Evolutionary conservation across 2,329 filamentous ascomycete species (phyloP).

Genomic region (Claviceps fusiformis): DNA sequence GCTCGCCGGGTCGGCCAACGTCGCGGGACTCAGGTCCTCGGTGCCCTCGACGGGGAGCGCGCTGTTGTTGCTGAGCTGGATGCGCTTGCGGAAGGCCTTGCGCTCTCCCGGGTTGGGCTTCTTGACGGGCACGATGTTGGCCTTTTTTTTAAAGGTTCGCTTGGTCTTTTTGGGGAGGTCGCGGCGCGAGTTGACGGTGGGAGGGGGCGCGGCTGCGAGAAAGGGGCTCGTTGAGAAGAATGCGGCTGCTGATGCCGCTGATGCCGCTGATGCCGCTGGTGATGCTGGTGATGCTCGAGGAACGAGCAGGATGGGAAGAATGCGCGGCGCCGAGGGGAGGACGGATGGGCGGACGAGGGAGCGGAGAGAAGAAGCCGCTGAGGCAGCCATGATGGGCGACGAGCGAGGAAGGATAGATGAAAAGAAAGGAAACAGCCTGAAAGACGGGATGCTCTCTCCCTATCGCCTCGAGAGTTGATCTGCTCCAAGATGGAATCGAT

Average conservation of each 20-base stretch:
- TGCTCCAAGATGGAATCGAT: no score
- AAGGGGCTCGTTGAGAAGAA: slow-evolving; percentile 26
- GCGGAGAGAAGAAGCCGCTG: slow-evolving; percentile 21
- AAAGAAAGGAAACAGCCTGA: background rate
- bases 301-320: slow-evolving; percentile 15
- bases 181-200: slow-evolving; percentile 20
- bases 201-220: slow-evolving; percentile 16
- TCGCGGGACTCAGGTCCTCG: slow-evolving; percentile 41
- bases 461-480: background rate
- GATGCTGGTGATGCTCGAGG: slow-evolving; percentile 3
- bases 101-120: slow-evolving; percentile 64
- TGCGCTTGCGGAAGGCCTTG: slow-evolving; percentile 74
- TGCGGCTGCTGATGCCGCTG: slow-evolving; percentile 14
- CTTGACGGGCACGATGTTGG: slow-evolving; percentile 30
- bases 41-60: slow-evolving; percentile 65
- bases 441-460: background rate
- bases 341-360: slow-evolving; percentile 25
- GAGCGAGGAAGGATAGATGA: background rate
- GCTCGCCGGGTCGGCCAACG: slow-evolving; percentile 39
- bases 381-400: slow-evolving; percentile 3
- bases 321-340: slow-evolving; percentile 18
- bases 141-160: slow-evolving; percentile 39
- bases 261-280: background rate
- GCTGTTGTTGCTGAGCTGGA: slow-evolving; percentile 89
- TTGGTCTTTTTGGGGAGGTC: slow-evolving; percentile 26